Evolutionary conservation across 331 rosid genomes (phyloP), one percentile per base, ranked within the genome.

Genomic region (Arachis monticola): DNA sequence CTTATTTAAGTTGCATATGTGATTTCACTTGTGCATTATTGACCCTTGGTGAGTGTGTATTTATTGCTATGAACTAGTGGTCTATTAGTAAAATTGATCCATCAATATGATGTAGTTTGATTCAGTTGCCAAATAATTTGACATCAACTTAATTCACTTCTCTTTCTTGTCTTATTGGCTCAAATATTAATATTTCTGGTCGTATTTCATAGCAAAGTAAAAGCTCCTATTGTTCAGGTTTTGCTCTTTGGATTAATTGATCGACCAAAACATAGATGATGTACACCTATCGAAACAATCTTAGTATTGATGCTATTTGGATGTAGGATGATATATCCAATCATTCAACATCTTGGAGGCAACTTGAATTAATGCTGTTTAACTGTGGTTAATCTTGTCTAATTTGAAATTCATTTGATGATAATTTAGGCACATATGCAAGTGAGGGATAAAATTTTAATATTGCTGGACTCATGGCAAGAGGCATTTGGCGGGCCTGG

Each of bases 401-500:
- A 68, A 80, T 72, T 10, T 59, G 72, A 73, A 65, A 80, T 60
- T 13, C 75, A 12, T 64, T 12, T 72, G 57, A 51, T 60, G 77
- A 59, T 78, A 50, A 75, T 86, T 64, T 84, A 95, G 99, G 74
- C 92, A 68, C 96, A 95, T 83, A 95, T 95, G 97, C 94, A 87
- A 79, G 96, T 95, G 62, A 87, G 99, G 83, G 91, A 95, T 69
- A 95, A 95, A 84, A 84, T 95, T 72, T 88, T 95, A 76, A 84
- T 60, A 35, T 70, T 95, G 86, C 76, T 95, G 9, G 97, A 88
- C 87, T 90, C 93, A 27, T 95, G 99, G 99, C 97, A 95, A 84
- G 97, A 88, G 77, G 99, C 99, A 60, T 95, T 95, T 30, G 97
- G 97, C 55, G 99, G 99, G 7, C 83, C 99, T 4, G 85, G 85